Evolutionary conservation across 164 flowering plant species (phyloP), one percentile per base, ranked within the genome.

Genomic region (Magnolia changhungtana): DNA sequence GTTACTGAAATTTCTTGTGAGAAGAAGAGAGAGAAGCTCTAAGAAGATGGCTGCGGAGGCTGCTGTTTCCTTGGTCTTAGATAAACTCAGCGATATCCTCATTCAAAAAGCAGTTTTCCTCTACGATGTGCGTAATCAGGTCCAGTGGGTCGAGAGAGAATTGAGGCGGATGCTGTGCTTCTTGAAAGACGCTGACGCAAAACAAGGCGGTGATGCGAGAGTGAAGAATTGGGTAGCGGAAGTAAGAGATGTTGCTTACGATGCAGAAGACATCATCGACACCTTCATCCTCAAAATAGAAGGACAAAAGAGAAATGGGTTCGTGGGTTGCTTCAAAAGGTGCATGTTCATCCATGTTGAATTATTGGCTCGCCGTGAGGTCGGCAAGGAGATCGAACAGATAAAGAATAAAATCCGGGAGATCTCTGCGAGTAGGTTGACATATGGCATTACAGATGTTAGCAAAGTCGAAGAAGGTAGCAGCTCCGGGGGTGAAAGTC

Each of bases 81-180:
- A 71, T 37, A 78, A 45, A 4, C 72, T 85, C 0, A 67, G 61
- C 2, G 72, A 78, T 23, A 11, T 81, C 14, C 27, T 86, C 13
- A 49, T 72, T 8, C 67, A 77, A 27, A 82, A 81, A 68, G 79
- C 75, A 0, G 4, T 3, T n/a, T 51, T 79, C n/a, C 69, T 85
- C 6, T 10, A 16, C 10, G 83, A 79, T 2, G 85, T 84, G 9
- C 10, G 72, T 2, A 69, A 68, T 8, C 65, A 81, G 67, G 77
- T 85, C 2, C 51, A 74, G 59, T 19, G 31, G 8, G 3, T 87
- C 5, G 64, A 77, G 8, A 24, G 1, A 0, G 84, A 87, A 66
- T 76, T 87, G 2, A 65, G 23, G 37, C 19, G 69, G 52, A 82
- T 85, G 77, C 72, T 64, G 19, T 61, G 81, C 24, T 83, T 85